A percentile compares a stretch with the other conserved stretches of the same genome.
Evolutionary conservation across 306 rosid genomes (phyloP).

Genomic region (Lablab purpureus): DNA sequence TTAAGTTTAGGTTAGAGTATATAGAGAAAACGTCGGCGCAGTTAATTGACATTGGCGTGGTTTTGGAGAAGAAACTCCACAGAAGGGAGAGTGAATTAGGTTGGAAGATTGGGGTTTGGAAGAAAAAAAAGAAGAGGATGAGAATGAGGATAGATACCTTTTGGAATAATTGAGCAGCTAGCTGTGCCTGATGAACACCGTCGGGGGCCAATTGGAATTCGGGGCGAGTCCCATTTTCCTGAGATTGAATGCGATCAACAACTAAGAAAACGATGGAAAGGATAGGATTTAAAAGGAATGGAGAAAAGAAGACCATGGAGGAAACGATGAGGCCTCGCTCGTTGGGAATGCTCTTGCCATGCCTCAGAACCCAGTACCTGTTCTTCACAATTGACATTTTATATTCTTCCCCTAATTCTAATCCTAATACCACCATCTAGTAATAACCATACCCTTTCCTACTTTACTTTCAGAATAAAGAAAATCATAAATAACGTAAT

Average conservation of each 20-base stretch:
- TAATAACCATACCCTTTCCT: too few relatives aligned
- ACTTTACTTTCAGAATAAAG: too few relatives aligned
- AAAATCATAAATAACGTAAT: too few relatives aligned
- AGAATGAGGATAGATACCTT: constrained; percentile 49
- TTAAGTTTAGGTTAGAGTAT: neutral
- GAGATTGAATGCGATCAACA: constrained; percentile 4
- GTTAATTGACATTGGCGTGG: neutral
- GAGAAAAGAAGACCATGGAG: constrained; percentile 58
- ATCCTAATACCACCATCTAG: neutral
- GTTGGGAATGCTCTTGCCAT: constrained; percentile 93
- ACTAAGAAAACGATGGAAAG: neutral
- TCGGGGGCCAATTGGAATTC: constrained; percentile 78
- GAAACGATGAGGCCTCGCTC: constrained; percentile 84
- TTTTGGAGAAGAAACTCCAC: neutral
- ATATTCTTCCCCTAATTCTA: neutral
- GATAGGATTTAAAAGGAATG: neutral
- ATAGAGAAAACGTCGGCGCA: too few relatives aligned
- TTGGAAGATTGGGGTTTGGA: neutral
- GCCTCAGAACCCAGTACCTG: constrained; percentile 84
- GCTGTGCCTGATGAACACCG: constrained; percentile 71
- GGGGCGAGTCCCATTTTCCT: constrained; percentile 81
- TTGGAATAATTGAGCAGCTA: constrained; percentile 67
- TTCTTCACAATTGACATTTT: constrained; percentile 46
- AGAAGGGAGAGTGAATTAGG: neutral
- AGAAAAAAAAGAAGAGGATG: neutral